A percentile compares a stretch with the other conserved stretches of the same genome.
Evolutionary conservation across 345 rosid species (phyloP).

Genomic region (Limnanthes douglasii): DNA sequence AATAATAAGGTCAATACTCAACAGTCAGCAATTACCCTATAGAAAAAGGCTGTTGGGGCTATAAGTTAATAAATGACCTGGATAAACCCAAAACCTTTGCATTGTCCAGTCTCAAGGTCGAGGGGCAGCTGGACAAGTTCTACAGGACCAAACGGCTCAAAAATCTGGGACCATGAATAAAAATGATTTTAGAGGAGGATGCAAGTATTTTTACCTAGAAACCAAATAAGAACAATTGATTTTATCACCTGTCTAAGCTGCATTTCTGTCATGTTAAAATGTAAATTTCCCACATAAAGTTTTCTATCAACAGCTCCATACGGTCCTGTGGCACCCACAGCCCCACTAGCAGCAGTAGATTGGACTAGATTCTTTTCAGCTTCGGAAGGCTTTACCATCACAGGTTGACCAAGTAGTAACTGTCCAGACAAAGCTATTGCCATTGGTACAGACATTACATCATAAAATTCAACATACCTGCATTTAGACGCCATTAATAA

Average conservation of each 20-base stretch:
- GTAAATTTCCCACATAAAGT: constrained; percentile 84
- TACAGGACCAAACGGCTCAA: constrained; percentile 89
- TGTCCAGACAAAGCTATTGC: constrained; percentile 94
- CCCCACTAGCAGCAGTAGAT: constrained; percentile 38
- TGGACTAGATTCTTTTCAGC: constrained; percentile 96
- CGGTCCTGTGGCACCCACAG: constrained; percentile 40
- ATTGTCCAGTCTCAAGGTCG: constrained; percentile 82
- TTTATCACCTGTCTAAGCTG: constrained; percentile 75
- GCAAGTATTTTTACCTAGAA: background rate
- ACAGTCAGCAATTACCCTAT: background rate
- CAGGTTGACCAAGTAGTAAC: constrained; percentile 80
- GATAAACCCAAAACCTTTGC: constrained; percentile 96
- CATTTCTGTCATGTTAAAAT: constrained; percentile 81
- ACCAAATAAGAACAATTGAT: constrained; percentile 3
- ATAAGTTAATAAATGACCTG: too few species aligned
- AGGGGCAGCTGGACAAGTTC: constrained; percentile 93
- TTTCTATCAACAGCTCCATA: constrained; percentile 77
- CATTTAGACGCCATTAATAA: constrained; percentile 17
- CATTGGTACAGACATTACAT: constrained; percentile 92
- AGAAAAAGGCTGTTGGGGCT: background rate
- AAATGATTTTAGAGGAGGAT: too few species aligned
- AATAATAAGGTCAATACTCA: constrained; percentile 3
- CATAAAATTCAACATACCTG: constrained; percentile 93
- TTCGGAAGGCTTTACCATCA: constrained; percentile 98
- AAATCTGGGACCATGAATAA: too few species aligned